Evolutionary conservation across 192 early-diverging fungal species (phyloP).

Genomic region (Physocladia obscura): DNA sequence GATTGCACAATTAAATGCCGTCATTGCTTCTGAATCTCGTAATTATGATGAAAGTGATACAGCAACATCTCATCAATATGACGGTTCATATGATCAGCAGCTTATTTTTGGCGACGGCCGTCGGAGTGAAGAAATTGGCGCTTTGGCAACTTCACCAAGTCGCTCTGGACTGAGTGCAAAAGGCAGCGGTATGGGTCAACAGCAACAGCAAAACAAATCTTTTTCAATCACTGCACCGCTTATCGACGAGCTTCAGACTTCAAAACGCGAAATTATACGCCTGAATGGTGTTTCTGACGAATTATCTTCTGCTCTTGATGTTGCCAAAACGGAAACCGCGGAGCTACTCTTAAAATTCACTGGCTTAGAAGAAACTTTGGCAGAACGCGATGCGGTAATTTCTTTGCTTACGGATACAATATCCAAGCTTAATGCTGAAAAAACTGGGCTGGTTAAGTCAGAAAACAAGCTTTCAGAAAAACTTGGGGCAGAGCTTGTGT

Average conservation of each 20-base stretch:
- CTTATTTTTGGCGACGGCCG: conserved; percentile 1
- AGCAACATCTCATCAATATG: background rate
- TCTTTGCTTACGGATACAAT: background rate
- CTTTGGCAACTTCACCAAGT: no score
- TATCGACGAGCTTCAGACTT: conserved; percentile 16
- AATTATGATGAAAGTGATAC: background rate
- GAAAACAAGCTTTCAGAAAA: background rate
- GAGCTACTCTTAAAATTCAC: background rate
- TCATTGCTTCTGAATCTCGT: background rate
- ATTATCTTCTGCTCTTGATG: background rate
- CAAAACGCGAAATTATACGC: conserved; percentile 18
- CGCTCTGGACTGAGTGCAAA: background rate
- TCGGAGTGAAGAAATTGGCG: no score
- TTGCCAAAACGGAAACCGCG: background rate
- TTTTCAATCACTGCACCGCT: background rate
- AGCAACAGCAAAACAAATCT: no score
- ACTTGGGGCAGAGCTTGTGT: background rate
- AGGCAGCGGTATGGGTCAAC: no score
- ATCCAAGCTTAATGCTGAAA: conserved; percentile 10
- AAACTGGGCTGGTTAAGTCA: background rate
- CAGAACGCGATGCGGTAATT: background rate
- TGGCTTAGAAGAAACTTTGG: conserved; percentile 1
- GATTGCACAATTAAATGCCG: background rate
- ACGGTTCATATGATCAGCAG: background rate
- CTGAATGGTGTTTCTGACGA: conserved; percentile 22